Conservation (phyloP, 139 green algal genomes). For the Micractinium sp. region DNA sequence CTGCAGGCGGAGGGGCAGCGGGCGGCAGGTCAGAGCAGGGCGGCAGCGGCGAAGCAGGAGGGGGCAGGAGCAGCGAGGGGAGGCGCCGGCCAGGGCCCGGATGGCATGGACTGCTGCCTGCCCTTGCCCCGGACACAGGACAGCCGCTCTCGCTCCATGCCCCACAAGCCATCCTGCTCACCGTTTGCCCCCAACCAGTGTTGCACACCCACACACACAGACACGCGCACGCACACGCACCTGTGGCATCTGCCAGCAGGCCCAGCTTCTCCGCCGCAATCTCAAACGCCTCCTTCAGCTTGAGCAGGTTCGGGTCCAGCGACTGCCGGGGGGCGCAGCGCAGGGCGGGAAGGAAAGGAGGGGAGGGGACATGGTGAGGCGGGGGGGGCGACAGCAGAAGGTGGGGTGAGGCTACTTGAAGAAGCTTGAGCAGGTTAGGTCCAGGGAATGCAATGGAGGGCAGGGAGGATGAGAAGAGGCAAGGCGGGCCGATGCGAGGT, state of each 20-base stretch:
- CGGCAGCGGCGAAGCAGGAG: neutral
- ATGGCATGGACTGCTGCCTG: no score
- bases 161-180: neutral
- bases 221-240: neutral
- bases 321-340: constrained; percentile 41
- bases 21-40: neutral
- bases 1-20: neutral
- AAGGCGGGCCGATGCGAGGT: no score
- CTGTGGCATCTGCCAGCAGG: neutral
- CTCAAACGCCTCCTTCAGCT: constrained; percentile 73
- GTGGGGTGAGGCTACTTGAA: no score
- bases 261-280: constrained; percentile 48
- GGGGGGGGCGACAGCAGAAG: no score
- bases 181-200: neutral
- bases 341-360: neutral
- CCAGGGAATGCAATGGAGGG: no score
- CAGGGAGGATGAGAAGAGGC: no score
- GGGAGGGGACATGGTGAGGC: neutral
- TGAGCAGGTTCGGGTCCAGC: constrained; percentile 83
- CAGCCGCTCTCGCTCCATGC: no score
- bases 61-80: no score
- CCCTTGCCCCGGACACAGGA: no score
- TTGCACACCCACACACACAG: no score
- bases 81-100: no score
- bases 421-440: no score